Evolutionary conservation across 495 filamentous ascomycete genomes (phyloP).

Genomic region (Durotheca rogersii): DNA sequence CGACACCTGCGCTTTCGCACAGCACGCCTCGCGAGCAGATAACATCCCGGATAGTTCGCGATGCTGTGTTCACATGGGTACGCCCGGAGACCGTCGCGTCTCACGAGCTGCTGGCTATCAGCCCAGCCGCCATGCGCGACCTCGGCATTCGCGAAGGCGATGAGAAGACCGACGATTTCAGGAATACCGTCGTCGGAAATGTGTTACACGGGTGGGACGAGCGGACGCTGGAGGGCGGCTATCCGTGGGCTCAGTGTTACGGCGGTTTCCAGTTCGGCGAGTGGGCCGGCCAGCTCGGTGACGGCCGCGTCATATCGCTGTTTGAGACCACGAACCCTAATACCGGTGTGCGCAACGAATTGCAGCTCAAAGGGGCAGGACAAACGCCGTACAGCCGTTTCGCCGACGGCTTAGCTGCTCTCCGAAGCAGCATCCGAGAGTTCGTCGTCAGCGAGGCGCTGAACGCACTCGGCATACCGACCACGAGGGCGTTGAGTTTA

Average conservation of each 20-base stretch:
- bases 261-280: slow-evolving; percentile 83
- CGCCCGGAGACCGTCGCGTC: slow-evolving; percentile 69
- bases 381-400: slow-evolving; percentile 93
- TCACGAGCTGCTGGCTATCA: slow-evolving; percentile 78
- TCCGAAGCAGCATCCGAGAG: slow-evolving; percentile 88
- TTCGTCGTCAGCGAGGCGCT: slow-evolving; percentile 87
- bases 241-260: slow-evolving; percentile 98
- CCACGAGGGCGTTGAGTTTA: slow-evolving; percentile 81
- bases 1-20: slow-evolving; percentile 77
- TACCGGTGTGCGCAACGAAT: slow-evolving; percentile 73
- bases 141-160: slow-evolving; percentile 69
- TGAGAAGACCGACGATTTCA: slow-evolving; percentile 72
- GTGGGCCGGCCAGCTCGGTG: slow-evolving; percentile 95
- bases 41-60: slow-evolving; percentile 79
- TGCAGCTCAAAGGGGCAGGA: slow-evolving; percentile 93
- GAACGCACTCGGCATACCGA: slow-evolving; percentile 79
- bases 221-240: slow-evolving; percentile 63
- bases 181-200: slow-evolving; percentile 75
- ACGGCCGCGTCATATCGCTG: slow-evolving; percentile 89
- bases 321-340: slow-evolving; percentile 83
- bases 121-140: slow-evolving; percentile 72
- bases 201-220: slow-evolving; percentile 64
- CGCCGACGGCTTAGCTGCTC: slow-evolving; percentile 94
- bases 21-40: slow-evolving; percentile 73
- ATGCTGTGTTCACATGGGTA: slow-evolving; percentile 87